Evolutionary conservation across 78 protist genomes (phyloP).

Genomic region (Protostelium mycophagum): DNA sequence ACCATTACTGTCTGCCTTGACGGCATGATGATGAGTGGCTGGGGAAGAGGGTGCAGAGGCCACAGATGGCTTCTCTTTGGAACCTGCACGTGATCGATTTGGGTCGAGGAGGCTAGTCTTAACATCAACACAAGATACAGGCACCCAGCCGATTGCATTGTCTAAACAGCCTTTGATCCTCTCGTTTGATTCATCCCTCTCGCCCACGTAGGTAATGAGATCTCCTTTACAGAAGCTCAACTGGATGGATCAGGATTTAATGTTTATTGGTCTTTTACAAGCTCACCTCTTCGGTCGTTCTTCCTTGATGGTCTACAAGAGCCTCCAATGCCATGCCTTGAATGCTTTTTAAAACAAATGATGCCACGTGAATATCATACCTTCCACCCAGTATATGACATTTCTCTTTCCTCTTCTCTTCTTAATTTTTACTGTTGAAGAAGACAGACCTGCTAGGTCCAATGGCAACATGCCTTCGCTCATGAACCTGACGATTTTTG

Average conservation of each 20-base stretch:
- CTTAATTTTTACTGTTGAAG: neutral
- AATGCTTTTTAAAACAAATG: neutral
- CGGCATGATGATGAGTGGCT: neutral
- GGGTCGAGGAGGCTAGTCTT: neutral
- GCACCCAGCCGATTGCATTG: neutral
- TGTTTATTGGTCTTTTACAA: neutral
- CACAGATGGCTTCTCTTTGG: neutral
- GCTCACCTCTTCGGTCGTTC: neutral
- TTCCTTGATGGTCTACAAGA: neutral
- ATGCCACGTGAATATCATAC: neutral
- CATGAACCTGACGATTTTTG: neutral
- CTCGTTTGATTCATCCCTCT: neutral
- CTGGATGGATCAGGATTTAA: neutral
- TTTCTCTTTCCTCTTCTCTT: neutral
- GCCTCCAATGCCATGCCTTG: neutral
- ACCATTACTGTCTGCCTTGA: too few relatives aligned
- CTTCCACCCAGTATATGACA: neutral
- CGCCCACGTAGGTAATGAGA: neutral
- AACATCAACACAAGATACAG: neutral
- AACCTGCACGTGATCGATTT: neutral
- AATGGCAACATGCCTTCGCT: neutral
- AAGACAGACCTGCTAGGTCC: neutral
- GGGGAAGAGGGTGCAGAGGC: neutral
- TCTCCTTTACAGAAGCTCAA: neutral
- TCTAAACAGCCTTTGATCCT: neutral